Evolutionary conservation across 208 protist species (phyloP).

Genomic region (Leishmania gerbilli): DNA sequence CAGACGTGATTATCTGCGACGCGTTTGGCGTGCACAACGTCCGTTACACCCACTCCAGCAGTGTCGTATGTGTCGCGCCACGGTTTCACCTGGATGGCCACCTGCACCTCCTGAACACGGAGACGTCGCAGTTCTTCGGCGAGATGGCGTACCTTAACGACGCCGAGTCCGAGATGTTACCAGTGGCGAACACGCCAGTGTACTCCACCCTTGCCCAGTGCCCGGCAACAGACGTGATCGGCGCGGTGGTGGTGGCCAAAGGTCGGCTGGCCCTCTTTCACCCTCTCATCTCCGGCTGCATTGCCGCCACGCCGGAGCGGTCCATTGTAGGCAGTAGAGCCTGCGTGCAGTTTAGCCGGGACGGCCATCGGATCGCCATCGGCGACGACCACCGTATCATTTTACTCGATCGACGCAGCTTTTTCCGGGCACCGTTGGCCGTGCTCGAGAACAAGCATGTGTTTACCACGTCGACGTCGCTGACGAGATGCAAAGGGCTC

Average conservation of each 20-base stretch:
- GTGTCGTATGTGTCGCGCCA: slow-evolving; percentile 67
- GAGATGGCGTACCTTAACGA: slow-evolving; percentile 76
- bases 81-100: slow-evolving; percentile 76
- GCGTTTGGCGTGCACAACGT: slow-evolving; percentile 64
- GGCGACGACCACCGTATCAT: slow-evolving; percentile 62
- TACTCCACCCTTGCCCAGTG: slow-evolving; percentile 73
- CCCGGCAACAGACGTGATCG: slow-evolving; percentile 66
- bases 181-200: slow-evolving; percentile 56
- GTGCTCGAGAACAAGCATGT: slow-evolving; percentile 39
- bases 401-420: slow-evolving; percentile 63
- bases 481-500: slow-evolving; percentile 58
- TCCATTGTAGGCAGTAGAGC: slow-evolving; percentile 41
- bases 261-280: slow-evolving; percentile 73
- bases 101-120: slow-evolving; percentile 77
- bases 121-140: slow-evolving; percentile 64
- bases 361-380: slow-evolving; percentile 59
- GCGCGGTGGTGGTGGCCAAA: slow-evolving; percentile 49
- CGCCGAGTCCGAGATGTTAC: slow-evolving; percentile 35
- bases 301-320: slow-evolving; percentile 59
- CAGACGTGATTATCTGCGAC: slow-evolving; percentile 56
- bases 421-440: slow-evolving; percentile 43
- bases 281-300: slow-evolving; percentile 71
- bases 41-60: slow-evolving; percentile 69
- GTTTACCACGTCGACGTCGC: slow-evolving; percentile 38
- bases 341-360: slow-evolving; percentile 54